Conservation (phyloP, 140 eudicot species). For the Flaveria floridana region DNA sequence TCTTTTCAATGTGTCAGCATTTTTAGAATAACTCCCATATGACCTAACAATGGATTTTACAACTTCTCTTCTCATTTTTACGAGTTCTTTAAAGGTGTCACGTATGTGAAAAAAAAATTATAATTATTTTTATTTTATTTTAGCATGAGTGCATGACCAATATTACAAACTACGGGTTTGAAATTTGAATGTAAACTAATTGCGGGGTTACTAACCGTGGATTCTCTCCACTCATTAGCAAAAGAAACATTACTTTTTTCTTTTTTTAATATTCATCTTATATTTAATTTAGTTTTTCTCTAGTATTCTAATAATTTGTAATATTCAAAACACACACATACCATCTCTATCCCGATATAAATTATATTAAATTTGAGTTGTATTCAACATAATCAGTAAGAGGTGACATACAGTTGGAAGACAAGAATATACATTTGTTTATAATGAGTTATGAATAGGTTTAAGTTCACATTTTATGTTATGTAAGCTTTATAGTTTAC, state of each 20-base stretch:
- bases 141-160: neutral
- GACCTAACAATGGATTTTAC: neutral
- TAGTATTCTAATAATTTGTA: neutral
- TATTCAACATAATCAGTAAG: too few relatives aligned
- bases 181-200: neutral
- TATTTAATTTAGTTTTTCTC: neutral
- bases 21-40: neutral
- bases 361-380: neutral
- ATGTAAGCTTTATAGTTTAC: neutral
- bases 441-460: neutral
- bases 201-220: neutral
- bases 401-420: neutral
- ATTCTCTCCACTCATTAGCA: neutral
- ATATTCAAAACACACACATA: too few relatives aligned
- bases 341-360: neutral
- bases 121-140: too few relatives aligned
- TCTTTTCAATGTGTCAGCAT: neutral
- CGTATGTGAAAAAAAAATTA: neutral
- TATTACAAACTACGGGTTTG: neutral
- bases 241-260: neutral
- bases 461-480: neutral
- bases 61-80: neutral
- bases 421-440: neutral
- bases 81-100: neutral
- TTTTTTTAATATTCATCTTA: neutral